These are phyloP conservation scores for Penicillium expansum DNA, from an alignment of 2,329 filamentous ascomycete species.

Conservation along the genomic window DNA sequence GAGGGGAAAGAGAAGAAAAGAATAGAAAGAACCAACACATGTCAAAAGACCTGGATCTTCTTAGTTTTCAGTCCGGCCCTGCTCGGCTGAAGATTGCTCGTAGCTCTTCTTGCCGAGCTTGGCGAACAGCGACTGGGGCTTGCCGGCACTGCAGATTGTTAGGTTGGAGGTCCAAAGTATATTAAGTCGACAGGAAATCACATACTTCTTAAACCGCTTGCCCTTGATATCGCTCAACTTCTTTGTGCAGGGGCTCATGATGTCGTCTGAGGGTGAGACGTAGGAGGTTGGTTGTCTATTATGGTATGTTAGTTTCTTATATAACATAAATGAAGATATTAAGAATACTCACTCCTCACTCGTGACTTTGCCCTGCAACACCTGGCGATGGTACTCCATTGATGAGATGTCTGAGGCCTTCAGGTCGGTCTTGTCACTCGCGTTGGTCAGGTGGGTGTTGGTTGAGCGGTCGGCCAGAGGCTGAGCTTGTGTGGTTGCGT, in stretches of 20 bases:
- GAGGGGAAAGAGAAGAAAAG: background rate
- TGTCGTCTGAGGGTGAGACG: slow-evolving; percentile 50
- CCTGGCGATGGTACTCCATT: slow-evolving; percentile 46
- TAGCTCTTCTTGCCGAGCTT: slow-evolving; percentile 48
- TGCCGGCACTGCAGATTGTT: slow-evolving; percentile 33
- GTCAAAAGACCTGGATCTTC: background rate
- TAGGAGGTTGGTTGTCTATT: slow-evolving; percentile 36
- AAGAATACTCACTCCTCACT: slow-evolving; percentile 38
- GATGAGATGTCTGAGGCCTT: slow-evolving; percentile 36
- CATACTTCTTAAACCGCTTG: slow-evolving; percentile 49
- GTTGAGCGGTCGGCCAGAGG: slow-evolving; percentile 43
- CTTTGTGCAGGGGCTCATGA: slow-evolving; percentile 51
- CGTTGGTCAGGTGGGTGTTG: slow-evolving; percentile 39
- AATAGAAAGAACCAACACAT: background rate
- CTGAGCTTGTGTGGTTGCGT: slow-evolving; percentile 32
- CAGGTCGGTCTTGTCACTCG: slow-evolving; percentile 31
- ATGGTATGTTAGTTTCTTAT: slow-evolving; percentile 21
- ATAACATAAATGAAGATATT: background rate
- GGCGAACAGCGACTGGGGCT: slow-evolving; percentile 47
- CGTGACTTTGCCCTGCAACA: slow-evolving; percentile 43
- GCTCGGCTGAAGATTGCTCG: slow-evolving; percentile 36
- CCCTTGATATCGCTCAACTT: slow-evolving; percentile 51
- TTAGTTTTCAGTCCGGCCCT: slow-evolving; percentile 18
- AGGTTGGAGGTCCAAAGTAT: background rate
- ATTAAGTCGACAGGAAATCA: background rate